Evolutionary conservation across 306 rosid genomes (phyloP), one percentile per base, ranked within the genome.

Genomic region (Heteromeles arbutifolia): DNA sequence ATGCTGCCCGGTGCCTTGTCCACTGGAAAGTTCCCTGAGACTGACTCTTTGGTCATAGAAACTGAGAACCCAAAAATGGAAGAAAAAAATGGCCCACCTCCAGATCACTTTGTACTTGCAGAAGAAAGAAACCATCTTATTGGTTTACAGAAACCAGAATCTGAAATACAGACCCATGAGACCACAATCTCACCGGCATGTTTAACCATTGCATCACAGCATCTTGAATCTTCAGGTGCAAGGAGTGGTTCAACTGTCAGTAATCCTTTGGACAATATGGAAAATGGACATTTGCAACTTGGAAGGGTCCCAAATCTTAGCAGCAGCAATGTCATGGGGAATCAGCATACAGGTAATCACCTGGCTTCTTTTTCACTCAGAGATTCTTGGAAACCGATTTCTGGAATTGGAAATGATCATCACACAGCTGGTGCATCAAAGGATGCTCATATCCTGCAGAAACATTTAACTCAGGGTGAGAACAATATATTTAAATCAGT

Each of bases 351-450:
- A 71, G 77, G 84, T 41, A 81, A 78, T 74, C 87, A 80, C 45
- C 66, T 75, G 53, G 44, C 95, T 85, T 83, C 91, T 48, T 83
- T 82, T 84, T 69, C 93, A 32, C 79, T 84, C 11, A 82, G 90
- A 82, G 98, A 92, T 79, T 93, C 81, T 31, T 92, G 97, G 99
- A 95, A 85, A 83, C 84, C 90, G 67, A 81, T 86, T 78, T 80
- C 91, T 41, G 93, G 88, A 76, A 59, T 79, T 62, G 91, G 82
- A 56, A 88, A 77, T 76, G 85, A 85, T 74, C 85, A 77, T 34
- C 96, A 86, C 56, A 78, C 86, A 61, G 79, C 71, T 77, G 45
- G 69, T 77, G 77, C 84, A 73, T 77, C 84, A 68, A 90, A 83
- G 90, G 93, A 89, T 74, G 84, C 84, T 62, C 83, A 79, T 68